Base-by-base conservation (phyloP, 2,329 filamentous ascomycete genomes). In the Emmonsia crescens region DNA sequence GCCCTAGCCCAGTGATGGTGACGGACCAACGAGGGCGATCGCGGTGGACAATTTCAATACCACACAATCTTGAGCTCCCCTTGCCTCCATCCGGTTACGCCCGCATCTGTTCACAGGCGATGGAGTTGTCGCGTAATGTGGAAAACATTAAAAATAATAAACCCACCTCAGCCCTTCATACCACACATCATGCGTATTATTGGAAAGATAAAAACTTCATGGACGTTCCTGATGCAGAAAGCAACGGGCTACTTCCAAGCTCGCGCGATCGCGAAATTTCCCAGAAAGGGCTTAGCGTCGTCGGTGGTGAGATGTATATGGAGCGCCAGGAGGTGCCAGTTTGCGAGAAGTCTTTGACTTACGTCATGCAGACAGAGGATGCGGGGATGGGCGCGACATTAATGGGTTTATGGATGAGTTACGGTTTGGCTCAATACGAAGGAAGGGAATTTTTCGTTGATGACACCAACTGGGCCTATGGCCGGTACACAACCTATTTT, bases 21-120 rank as follows among this genome's bases (percentile, higher is more conserved):
- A 83, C 81, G 16, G 88, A 91, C 73, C 76, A 78, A 31, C 78
- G 79, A 52, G 88, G 87, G 2, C 82, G 80, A 59, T 78, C 85
- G 12, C 87, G 83, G 71, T 95, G 91, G 91, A 94, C 90, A 0
- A 83, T 95, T 12, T 91, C 85, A 1, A 91, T 96, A 44, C 90
- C 90, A 0, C 78, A 81, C 6, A 80, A 80, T 62, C 78, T 81
- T 54, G 77, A 79, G 3, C 93, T 93, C 63, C 90, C 90, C 1
- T 73, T 94, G 2, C 74, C 79, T 0, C 81, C 83, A 24, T 74
- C 80, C 10, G 83, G 90, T 64, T 94, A 94, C 70, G 74, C 79
- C 16, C 83, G 87, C 49, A 86, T 95, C 63, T 89, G 87, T 70
- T 77, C 76, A 33, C 84, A 87, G 66, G 88, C 87, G 57, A 81